Base-by-base conservation (phyloP, 148 eudicot species). In the Rhododendron ferrugineum region DNA sequence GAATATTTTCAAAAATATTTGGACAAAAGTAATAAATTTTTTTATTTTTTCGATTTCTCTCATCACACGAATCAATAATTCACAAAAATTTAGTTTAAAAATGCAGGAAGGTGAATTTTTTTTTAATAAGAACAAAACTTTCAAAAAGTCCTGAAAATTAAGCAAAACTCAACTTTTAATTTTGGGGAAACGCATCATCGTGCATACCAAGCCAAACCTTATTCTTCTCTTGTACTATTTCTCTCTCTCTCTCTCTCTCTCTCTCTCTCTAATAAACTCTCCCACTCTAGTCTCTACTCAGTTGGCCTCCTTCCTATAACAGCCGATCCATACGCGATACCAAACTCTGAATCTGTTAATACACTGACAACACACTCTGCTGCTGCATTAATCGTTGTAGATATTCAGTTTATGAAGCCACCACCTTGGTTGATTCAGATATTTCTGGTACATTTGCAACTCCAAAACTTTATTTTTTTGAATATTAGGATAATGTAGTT, bases 401-500 rank as follows among this genome's bases (percentile, higher is more conserved):
- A 86, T 81, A 87, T 77, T 86, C 78, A 83, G 91, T 93, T 89
- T 50, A 89, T 93, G 98, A 93, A 92, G 94, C 93, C 90, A 79
- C 92, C 87, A 79, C 92, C 87, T 87, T 88, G 93, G 89, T 72
- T 85, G 82, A 76, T 84, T 83, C 75, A 83, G 70, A 70, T 75
- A 47, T 76, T 58, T 86, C 74, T 28, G 88, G 85, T 83, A 80
- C 40, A 28, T 62, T 85, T 87, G 78, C 82, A 6, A 32, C 26
- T 60, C 46, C 0, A 52, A 84, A 46, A 1, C 58, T 74, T 9
- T 15, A 32, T 46, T 7, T 44, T 44, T 40, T 49, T 46, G 32
- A 44, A 34, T 32, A 20, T 22, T 15, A 10, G 11, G 2, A 42
- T 54, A 56, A 15, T 5, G 42, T 36, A 78, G 32, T 78, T 78